Evolutionary conservation across 129 eudicot species (phyloP), one percentile per base, ranked within the genome.

Genomic region (Silybum marianum): DNA sequence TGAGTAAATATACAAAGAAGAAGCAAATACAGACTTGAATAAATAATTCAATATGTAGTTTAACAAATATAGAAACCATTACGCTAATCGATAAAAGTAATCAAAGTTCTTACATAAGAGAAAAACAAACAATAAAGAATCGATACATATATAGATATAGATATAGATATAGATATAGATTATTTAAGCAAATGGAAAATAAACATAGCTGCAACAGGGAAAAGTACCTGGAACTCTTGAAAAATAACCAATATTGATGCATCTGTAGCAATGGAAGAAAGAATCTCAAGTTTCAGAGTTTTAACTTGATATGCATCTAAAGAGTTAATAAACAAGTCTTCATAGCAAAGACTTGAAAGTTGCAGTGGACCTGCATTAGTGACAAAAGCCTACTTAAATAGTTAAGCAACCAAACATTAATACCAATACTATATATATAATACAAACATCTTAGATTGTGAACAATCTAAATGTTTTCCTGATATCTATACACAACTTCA

Each of bases 201-300:
- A 32, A 80, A n/a, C 34, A 68, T 3, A 24, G 30, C 69, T 23
- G 63, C 63, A 62, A 22, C 60, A 68, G 24, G 21, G 30, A 67
- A 9, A 48, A 42, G 62, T 88, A 95, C 99, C 99, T 95, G 97
- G 71, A 95, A 92, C 82, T 95, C 99, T 82, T 90, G 92, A 75
- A 95, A 90, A 77, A 95, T 95, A 71, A 76, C 69, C 4, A 90
- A 71, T 78, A 92, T 91, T 72, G 97, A 95, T 26, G 90, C 84
- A n/a, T 89, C 91, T 83, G 95, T 92, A 36, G 97, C 99, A 82
- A 95, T 89, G 54, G 84, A 86, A 84, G 99, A 89, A 58, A 95
- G 90, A 79, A 95, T 92, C 84, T 95, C 99, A 74, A 95, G 97
- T 86, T 95, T 95, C 84, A 95, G 80, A 54, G 94, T 74, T 84